phyloP scores from a whole-genome alignment of 2,329 filamentous ascomycete genomes.

The Sporothrix pallida region DNA sequence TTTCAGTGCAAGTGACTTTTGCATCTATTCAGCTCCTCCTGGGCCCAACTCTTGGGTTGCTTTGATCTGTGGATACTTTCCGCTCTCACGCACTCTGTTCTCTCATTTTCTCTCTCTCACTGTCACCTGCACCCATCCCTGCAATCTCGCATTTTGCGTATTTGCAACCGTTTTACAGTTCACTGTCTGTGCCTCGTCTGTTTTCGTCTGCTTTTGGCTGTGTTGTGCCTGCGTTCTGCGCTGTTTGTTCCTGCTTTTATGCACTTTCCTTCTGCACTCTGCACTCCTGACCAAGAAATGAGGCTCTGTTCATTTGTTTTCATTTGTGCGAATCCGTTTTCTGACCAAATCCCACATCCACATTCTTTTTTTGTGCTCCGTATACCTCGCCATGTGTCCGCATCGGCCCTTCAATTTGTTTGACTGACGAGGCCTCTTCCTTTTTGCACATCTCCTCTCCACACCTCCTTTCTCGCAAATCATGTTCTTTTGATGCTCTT shows the following conservation, averaged over 20 bases:
- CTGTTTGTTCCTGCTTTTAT: slow-evolving; percentile 11
- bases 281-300: not conserved
- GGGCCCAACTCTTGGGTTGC: too few species aligned
- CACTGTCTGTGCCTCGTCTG: not conserved
- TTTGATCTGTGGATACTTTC: not conserved
- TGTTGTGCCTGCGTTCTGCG: not conserved
- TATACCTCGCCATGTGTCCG: not conserved
- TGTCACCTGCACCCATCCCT: slow-evolving; percentile 10
- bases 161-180: not conserved
- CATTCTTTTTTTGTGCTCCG: not conserved
- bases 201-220: not conserved
- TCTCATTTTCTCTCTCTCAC: not conserved
- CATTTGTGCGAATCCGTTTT: not conserved
- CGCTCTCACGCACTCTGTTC: not conserved
- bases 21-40: too few species aligned
- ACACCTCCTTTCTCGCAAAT: not conserved
- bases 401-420: not conserved
- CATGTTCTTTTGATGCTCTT: too few species aligned
- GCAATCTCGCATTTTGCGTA: slow-evolving; percentile 23
- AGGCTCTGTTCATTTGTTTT: not conserved
- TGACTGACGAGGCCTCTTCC: not conserved
- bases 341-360: not conserved
- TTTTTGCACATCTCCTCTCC: not conserved
- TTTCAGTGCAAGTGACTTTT: too few species aligned
- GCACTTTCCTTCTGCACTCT: not conserved